Percentiles rank a stretch among this genome's conserved stretches.
Evolutionary conservation across 2,329 filamentous ascomycete genomes (phyloP).

Genomic region (Claviceps fusiformis): DNA sequence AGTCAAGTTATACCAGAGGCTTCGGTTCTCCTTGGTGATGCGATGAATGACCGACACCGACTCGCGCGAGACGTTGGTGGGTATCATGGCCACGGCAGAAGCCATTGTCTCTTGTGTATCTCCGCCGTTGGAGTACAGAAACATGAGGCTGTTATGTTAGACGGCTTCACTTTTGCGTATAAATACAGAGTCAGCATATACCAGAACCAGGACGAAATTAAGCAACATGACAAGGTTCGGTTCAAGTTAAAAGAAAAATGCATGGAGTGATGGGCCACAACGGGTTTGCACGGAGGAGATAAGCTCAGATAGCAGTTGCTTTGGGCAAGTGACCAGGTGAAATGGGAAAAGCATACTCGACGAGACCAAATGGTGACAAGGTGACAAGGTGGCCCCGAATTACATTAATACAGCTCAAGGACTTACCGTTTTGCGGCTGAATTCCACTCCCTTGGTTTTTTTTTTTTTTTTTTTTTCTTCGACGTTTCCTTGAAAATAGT

Average conservation of each 20-base stretch:
- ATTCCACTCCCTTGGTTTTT: no score
- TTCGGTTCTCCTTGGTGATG: constrained; percentile 58
- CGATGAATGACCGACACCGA: constrained; percentile 32
- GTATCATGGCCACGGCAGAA: constrained; percentile 16
- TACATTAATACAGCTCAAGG: background rate
- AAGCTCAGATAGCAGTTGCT: background rate
- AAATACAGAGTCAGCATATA: background rate
- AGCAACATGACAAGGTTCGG: background rate
- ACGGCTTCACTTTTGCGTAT: background rate
- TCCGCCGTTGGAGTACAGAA: background rate
- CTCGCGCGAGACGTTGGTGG: constrained; percentile 18
- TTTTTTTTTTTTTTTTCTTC: no score
- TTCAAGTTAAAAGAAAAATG: background rate
- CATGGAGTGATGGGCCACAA: background rate
- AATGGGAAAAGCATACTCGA: background rate
- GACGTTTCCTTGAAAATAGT: background rate
- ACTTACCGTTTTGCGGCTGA: no score
- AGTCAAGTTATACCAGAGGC: constrained; percentile 66
- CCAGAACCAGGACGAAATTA: no score
- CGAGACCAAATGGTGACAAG: background rate
- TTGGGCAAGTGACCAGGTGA: background rate
- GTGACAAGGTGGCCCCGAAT: background rate
- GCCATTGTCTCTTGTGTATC: constrained; percentile 17
- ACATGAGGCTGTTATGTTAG: background rate
- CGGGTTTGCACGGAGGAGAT: background rate